Base-by-base conservation (phyloP, 208 protist genomes). In the Wallacemonas rigidus region DNA sequence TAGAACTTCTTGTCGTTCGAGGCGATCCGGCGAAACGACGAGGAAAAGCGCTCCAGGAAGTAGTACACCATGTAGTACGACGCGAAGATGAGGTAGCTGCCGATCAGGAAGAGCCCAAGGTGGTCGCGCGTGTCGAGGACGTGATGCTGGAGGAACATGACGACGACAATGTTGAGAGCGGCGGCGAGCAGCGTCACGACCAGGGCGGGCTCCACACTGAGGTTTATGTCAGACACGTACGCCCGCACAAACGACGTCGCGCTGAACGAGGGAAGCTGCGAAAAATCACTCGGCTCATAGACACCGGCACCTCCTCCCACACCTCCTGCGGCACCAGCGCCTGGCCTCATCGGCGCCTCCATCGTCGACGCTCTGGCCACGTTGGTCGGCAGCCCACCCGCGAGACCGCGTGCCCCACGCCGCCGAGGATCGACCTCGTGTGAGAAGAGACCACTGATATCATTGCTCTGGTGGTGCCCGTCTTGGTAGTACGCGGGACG, bases 1-100 rank as follows among this genome's bases (percentile, higher is more conserved):
- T 98, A 98, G 51, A 98, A 98, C 72, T 95, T 90, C 61, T 97
- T 97, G 44, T 96, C 92, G 43, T 88, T 81, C 44, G 91, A 93
- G 5, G 76, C 71, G 61, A 97, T 95, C n/a, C 81, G 75, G 3
- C 86, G 79, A 63, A 96, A 97, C 11, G 86, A 94, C 36, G 75
- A 61, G 2, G 86, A 87, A 76, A 88, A 88, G 36, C 83, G 83
- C 73, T 91, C 86, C 11, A 97, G 78, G 74, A 94, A 94, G 79
- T 95, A 94, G 78, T 97, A 95, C 38, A 89, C 77, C 81, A 95
- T 90, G 79, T 91, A 97, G 74, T 97, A 96, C 9, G 77, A 89
- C 8, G 89, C 71, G 57, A 97, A 94, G 62, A 93, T 80, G 57
- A 95, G 76, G 76, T 97, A 97, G 64, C 85, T 91, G 62, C 93